A percentile compares a stretch with the other conserved stretches of the same genome.
Evolutionary conservation across 495 filamentous ascomycete genomes (phyloP).

Genomic region (Aspergillus ellipticus): DNA sequence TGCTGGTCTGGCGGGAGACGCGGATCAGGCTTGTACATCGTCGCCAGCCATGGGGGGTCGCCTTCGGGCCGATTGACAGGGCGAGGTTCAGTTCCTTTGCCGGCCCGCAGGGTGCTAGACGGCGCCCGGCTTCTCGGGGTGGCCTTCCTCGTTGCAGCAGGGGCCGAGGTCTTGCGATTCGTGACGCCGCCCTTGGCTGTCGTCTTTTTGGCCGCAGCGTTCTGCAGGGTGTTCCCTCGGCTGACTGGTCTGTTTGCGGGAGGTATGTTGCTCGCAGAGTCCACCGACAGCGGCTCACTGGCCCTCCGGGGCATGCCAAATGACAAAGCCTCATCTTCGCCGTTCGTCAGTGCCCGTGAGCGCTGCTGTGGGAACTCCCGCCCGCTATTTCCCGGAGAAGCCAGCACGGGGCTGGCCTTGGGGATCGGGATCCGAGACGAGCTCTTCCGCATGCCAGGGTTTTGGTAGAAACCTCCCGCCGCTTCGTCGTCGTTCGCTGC

Average conservation of each 20-base stretch:
- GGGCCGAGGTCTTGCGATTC: slow-evolving; percentile 42
- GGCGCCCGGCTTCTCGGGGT: slow-evolving; percentile 34
- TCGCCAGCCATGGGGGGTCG: slow-evolving; percentile 91
- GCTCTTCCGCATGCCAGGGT: slow-evolving; percentile 44
- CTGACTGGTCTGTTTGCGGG: slow-evolving; percentile 43
- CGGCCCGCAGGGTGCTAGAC: slow-evolving; percentile 52
- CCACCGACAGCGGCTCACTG: slow-evolving; percentile 64
- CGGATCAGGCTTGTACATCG: slow-evolving; percentile 94
- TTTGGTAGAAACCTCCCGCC: slow-evolving; percentile 37
- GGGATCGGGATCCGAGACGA: slow-evolving; percentile 81
- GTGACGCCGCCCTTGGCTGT: slow-evolving; percentile 36
- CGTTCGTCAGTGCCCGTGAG: slow-evolving; percentile 52
- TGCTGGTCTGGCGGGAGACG: slow-evolving; percentile 93
- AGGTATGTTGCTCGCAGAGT: slow-evolving; percentile 49
- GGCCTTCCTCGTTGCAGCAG: slow-evolving; percentile 34
- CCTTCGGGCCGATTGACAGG: slow-evolving; percentile 79
- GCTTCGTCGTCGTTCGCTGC: slow-evolving; percentile 59
- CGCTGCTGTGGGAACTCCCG: slow-evolving; percentile 65
- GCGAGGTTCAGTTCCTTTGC: slow-evolving; percentile 55
- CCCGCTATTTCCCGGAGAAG: slow-evolving; percentile 61
- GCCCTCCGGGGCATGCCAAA: slow-evolving; percentile 62
- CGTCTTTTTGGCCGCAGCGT: slow-evolving; percentile 21
- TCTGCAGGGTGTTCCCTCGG: slow-evolving; percentile 25
- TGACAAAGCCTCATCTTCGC: slow-evolving; percentile 58
- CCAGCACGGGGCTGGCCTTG: slow-evolving; percentile 71